Percentiles rank a stretch among this genome's conserved stretches.
phyloP scores from a whole-genome alignment of 2,329 filamentous ascomycete genomes.

The Daldinia sp. region DNA sequence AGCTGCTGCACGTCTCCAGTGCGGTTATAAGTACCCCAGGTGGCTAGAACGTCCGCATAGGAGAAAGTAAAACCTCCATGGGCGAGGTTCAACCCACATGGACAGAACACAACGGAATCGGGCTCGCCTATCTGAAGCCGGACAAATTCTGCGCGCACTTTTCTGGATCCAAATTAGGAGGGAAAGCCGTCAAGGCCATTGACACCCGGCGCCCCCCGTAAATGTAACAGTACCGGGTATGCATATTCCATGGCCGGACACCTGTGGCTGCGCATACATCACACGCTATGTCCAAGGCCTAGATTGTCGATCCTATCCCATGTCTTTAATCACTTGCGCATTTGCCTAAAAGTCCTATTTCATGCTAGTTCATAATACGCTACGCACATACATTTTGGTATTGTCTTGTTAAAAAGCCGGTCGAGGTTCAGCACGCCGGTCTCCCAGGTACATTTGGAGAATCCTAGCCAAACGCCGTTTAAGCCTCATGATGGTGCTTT shows the following conservation, averaged over 20 bases:
- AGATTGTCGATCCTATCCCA: not conserved
- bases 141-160: not conserved
- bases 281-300: not conserved
- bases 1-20: not conserved
- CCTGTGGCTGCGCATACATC: constrained; percentile 4
- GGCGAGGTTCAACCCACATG: constrained; percentile 20
- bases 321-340: constrained; percentile 1
- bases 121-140: constrained; percentile 33
- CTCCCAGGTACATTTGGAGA: not conserved
- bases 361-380: not conserved
- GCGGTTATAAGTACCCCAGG: constrained; percentile 12
- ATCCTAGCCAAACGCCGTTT: not conserved
- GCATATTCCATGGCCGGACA: constrained; percentile 7
- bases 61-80: constrained; percentile 7
- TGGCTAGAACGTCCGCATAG: constrained; percentile 15
- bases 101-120: constrained; percentile 19
- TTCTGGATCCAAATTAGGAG: constrained; percentile 9
- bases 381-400: constrained; percentile 14
- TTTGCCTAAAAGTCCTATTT: not conserved
- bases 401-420: not conserved
- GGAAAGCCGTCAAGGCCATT: constrained; percentile 4
- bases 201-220: constrained; percentile 3
- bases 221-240: constrained; percentile 1
- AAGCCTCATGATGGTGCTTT: constrained; percentile 6
- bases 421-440: not conserved